Evolutionary conservation across 1,139 yeast species (phyloP).

Genomic region (Taphrina deformans): DNA sequence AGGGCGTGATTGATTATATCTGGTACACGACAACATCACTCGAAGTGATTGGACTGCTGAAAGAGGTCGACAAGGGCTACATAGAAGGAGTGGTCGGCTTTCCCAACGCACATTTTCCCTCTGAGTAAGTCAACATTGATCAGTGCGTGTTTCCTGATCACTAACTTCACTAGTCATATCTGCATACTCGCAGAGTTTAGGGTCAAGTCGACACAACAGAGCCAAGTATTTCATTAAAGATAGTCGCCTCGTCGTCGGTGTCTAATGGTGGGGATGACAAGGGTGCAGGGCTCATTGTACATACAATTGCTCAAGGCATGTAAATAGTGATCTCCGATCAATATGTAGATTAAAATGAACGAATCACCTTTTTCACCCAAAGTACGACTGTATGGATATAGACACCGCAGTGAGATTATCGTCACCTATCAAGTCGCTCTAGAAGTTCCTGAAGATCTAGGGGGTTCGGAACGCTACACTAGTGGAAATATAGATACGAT

Average conservation of each 20-base stretch:
- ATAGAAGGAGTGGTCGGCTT: constrained; percentile 78
- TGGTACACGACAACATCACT: constrained; percentile 85
- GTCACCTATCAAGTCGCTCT: no score
- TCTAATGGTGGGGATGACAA: background rate
- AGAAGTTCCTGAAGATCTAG: no score
- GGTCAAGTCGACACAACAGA: constrained; percentile 34
- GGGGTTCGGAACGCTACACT: no score
- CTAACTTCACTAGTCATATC: constrained; percentile 34
- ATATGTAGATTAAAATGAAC: background rate
- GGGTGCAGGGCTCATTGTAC: background rate
- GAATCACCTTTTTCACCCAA: background rate
- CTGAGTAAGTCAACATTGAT: constrained; percentile 50
- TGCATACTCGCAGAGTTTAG: constrained; percentile 38
- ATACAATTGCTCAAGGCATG: background rate
- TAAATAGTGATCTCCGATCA: constrained; percentile 3
- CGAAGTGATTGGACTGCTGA: constrained; percentile 81
- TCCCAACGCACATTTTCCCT: constrained; percentile 88
- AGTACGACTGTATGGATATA: background rate
- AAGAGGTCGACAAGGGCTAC: constrained; percentile 78
- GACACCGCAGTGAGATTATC: no score
- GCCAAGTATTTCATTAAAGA: constrained; percentile 7
- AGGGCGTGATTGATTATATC: constrained; percentile 89
- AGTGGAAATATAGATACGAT: no score
- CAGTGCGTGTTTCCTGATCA: constrained; percentile 71
- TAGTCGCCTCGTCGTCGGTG: background rate